Evolutionary conservation across 148 eudicot genomes (phyloP), one percentile per base, ranked within the genome.

Genomic region (Nyssa sinensis): DNA sequence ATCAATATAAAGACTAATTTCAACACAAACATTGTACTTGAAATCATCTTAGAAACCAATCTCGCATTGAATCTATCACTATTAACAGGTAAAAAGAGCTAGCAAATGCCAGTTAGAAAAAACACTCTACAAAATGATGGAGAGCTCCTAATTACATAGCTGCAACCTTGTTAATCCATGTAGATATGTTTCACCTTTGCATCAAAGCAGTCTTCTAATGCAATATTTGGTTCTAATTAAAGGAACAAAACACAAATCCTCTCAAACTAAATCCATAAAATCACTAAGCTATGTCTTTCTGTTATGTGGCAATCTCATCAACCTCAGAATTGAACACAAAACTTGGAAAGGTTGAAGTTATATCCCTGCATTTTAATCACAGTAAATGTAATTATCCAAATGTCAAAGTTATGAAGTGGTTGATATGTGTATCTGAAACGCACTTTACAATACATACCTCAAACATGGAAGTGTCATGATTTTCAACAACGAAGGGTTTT

Each of bases 391-490:
- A n/a, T 25, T 27, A 17, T 23, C 12, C 7, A 3, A 64, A 70
- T 47, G n/a, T 34, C 19, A 6, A 67, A 30, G 39, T 44, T 9
- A 44, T 44, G 51, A 44, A 44, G 51, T 44, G 51, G 17, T 44
- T 14, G 51, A 44, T 44, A 0, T 12, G 6, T 12, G 51, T 1
- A 44, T 44, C 17, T 44, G 51, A 44, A 0, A 44, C 51, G 7
- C n/a, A 66, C 9, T 66, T 12, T 14, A 55, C 13, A 47, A 6
- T 8, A 4, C 60, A 7, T 87, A 95, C 98, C 98, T 89, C 65
- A 95, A 82, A 78, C 92, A 95, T 64, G 93, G 96, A 55, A 95
- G 93, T 17, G 97, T 95, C 98, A 95, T 95, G 62, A 95, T 88
- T 76, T 89, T 90, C 79, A 95, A 69, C 71, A 95, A 63, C 3